A percentile compares a stretch with the other conserved stretches of the same genome.
These are phyloP conservation scores for Penicillium italicum DNA, from an alignment of 2,329 filamentous ascomycete genomes.

Conservation along the genomic window DNA sequence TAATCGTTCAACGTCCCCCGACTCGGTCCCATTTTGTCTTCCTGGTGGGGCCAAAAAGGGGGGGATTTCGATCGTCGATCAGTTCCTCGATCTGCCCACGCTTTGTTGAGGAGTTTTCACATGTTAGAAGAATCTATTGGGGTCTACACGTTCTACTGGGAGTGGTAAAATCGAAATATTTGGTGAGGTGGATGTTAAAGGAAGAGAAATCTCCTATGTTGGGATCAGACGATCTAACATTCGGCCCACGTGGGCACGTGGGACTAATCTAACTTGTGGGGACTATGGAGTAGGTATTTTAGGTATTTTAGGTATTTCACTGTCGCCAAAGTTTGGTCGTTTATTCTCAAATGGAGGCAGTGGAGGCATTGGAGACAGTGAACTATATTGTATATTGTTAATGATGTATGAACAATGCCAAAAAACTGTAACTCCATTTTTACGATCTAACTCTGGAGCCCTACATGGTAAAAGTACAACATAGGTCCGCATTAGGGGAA, in stretches of 20 bases:
- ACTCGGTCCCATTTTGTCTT: background rate
- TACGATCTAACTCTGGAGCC: too few relatives aligned
- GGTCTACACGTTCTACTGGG: too few relatives aligned
- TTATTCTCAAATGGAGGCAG: background rate
- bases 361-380: background rate
- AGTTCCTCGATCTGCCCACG: background rate
- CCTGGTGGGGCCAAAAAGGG: background rate
- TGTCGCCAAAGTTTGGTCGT: background rate
- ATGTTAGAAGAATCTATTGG: background rate
- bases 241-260: background rate
- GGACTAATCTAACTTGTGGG: background rate
- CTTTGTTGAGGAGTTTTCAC: background rate
- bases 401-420: background rate
- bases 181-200: too few relatives aligned
- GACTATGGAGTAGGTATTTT: too few relatives aligned
- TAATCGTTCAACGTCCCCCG: background rate
- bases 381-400: background rate
- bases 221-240: background rate
- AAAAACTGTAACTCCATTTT: background rate
- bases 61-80: background rate
- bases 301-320: too few relatives aligned
- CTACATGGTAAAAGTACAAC: too few relatives aligned
- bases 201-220: background rate
- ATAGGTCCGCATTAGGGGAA: background rate
- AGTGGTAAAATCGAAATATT: background rate